Evolutionary conservation across 768 basidiomycete species (phyloP).

Genomic region (Antrodiella citrinella): DNA sequence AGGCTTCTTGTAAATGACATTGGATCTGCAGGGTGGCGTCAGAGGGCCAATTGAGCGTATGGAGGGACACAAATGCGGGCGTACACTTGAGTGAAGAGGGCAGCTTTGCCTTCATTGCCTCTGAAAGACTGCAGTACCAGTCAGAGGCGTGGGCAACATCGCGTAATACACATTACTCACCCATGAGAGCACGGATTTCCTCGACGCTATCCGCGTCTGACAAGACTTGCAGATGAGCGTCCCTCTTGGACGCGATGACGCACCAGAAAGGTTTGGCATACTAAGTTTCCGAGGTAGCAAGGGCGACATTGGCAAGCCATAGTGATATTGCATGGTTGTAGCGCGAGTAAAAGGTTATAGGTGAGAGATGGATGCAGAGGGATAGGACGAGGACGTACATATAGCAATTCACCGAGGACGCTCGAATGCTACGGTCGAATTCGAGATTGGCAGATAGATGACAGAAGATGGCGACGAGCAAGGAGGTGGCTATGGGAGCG

Average conservation of each 20-base stretch:
- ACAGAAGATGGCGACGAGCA: too few relatives aligned
- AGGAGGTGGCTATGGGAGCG: too few relatives aligned
- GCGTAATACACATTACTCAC: constrained; percentile 7
- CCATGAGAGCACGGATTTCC: constrained; percentile 11
- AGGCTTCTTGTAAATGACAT: constrained; percentile 25
- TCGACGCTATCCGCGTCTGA: constrained; percentile 5
- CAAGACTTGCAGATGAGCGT: constrained; percentile 6
- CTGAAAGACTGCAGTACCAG: constrained; percentile 43
- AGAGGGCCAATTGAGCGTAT: not conserved
- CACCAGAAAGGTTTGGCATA: not conserved
- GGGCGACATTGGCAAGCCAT: not conserved
- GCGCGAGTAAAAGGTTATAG: too few relatives aligned
- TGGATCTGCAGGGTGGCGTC: constrained; percentile 8
- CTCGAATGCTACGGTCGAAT: too few relatives aligned
- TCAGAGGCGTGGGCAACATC: constrained; percentile 6
- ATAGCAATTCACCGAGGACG: too few relatives aligned
- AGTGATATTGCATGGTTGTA: too few relatives aligned
- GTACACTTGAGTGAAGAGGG: constrained; percentile 48
- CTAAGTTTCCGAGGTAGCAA: not conserved
- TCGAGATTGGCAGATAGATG: too few relatives aligned
- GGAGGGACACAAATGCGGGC: constrained; percentile 16
- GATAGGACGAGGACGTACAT: too few relatives aligned
- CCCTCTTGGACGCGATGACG: not conserved
- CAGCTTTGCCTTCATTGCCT: constrained; percentile 52
- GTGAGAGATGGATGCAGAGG: too few relatives aligned